Evolutionary conservation across 768 basidiomycete genomes (phyloP), one percentile per base, ranked within the genome.

Genomic region (Leccinum barrowsii): DNA sequence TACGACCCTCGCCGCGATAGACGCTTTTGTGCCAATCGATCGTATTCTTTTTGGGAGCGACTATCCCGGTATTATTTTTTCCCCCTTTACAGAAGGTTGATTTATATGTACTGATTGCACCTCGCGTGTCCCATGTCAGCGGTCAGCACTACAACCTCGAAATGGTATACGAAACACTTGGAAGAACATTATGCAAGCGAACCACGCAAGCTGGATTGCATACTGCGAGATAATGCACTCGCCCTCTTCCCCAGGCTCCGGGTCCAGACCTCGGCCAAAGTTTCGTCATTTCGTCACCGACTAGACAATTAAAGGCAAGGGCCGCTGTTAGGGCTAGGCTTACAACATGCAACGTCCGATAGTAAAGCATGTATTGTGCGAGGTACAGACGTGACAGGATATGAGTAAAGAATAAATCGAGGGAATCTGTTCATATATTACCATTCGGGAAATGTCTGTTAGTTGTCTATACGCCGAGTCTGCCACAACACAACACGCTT

Each of bases 1-100:
- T 46, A 70, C 79, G 22, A 85, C 77, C 52, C 73, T 89, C 19
- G 67, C 75, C 19, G 77, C 81, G 4, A 75, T 86, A 65, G 75
- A 84, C 50, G 67, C 69, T 19, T 84, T 87, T 65, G 78, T 83
- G 3, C 66, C 73, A 21, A 66, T 72, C 1, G 80, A 83, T 48
- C 83, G 71, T 35, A 70, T 91, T 54, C 72, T 90, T 24, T 90
- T 87, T 68, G 89, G 89, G 42, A 86, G 85, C 15, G 89, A 92
- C 70, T 88, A 87, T 65, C 89, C 89, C 55, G 89, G 89, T 87
- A 68, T 56, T 74, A 63, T 55, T 48, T 24, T 54, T 24, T 54
- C 0, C 30, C 17, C 28, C 13, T 50, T 7, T 44, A n/a, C 50
- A 13, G 7, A 22, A 30, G 13, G 40, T 46, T 5, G 19, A 30